Conservation (phyloP, 2,329 filamentous ascomycete genomes). For the Cytospora leucostoma region DNA sequence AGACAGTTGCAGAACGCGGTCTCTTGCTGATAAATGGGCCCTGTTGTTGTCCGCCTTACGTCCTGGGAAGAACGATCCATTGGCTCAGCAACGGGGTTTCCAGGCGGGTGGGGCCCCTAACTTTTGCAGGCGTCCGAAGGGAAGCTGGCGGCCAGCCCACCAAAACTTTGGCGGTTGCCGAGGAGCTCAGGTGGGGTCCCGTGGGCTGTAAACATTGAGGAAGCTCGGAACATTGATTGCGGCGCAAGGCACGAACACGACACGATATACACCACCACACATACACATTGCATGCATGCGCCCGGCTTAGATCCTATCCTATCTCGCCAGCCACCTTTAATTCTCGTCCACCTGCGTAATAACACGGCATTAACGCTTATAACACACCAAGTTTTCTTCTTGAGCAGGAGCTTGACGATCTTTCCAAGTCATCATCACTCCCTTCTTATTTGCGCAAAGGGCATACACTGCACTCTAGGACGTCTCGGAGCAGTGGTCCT, state of each 20-base stretch:
- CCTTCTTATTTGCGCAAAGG: slow-evolving; percentile 3
- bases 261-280: not conserved
- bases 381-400: not conserved
- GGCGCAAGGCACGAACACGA: not conserved
- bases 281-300: not conserved
- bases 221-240: slow-evolving; percentile 1
- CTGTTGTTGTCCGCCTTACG: slow-evolving; percentile 18
- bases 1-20: not conserved
- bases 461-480: not conserved
- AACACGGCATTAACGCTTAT: slow-evolving; percentile 6
- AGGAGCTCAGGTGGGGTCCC: slow-evolving; percentile 22
- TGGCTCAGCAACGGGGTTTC: slow-evolving; percentile 24
- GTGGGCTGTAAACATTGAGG: slow-evolving; percentile 27
- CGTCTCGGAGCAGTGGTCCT: slow-evolving; percentile 6
- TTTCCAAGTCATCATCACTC: slow-evolving; percentile 8
- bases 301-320: not conserved
- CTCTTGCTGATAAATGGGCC: slow-evolving; percentile 15
- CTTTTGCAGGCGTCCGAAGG: not conserved
- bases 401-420: slow-evolving; percentile 10
- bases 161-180: slow-evolving; percentile 25
- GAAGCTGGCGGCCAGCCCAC: slow-evolving; percentile 1
- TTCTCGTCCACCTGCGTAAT: not conserved
- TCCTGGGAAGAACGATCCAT: slow-evolving; percentile 10
- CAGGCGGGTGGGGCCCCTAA: slow-evolving; percentile 6
- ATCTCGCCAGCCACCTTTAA: slow-evolving; percentile 1